Evolutionary conservation across 805 yeast genomes (phyloP).

Genomic region (Cyberlindnera misumaiensis): DNA sequence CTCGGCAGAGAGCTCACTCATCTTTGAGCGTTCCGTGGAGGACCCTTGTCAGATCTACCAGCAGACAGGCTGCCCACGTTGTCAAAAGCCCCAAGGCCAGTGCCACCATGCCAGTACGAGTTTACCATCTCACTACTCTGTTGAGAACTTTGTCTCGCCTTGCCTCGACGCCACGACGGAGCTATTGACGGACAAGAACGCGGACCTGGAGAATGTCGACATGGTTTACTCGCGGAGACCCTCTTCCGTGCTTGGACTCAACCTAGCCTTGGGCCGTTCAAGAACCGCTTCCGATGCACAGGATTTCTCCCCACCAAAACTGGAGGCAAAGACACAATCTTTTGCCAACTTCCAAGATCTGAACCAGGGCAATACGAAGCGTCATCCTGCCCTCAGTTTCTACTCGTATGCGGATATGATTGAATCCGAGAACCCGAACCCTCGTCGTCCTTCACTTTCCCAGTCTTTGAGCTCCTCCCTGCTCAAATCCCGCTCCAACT

Average conservation of each 20-base stretch:
- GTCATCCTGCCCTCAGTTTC: conserved; percentile 35
- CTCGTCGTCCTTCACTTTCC: conserved; percentile 55
- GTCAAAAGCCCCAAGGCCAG: conserved; percentile 15
- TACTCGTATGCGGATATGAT: conserved; percentile 79
- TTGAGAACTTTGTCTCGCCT: conserved; percentile 72
- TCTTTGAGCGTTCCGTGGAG: conserved; percentile 63
- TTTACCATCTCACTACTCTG: conserved; percentile 33
- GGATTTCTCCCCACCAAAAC: conserved; percentile 10
- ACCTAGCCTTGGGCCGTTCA: conserved; percentile 32
- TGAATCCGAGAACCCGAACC: conserved; percentile 50
- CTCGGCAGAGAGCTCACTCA: conserved; percentile 33
- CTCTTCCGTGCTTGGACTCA: conserved; percentile 43
- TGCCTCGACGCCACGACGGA: conserved; percentile 74
- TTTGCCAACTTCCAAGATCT: conserved; percentile 19
- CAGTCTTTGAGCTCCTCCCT: conserved; percentile 33
- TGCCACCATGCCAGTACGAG: conserved; percentile 26
- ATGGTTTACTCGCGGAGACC: conserved; percentile 60
- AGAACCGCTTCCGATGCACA: conserved; percentile 21
- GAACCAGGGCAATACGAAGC: conserved; percentile 9
- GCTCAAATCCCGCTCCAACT: conserved; percentile 18
- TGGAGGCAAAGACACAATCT: conserved; percentile 18
- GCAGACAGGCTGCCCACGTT: conserved; percentile 22
- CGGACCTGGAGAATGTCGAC: conserved; percentile 64
- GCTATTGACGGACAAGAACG: conserved; percentile 45
- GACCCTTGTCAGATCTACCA: conserved; percentile 36